Conservation (phyloP, 192 early-diverging fungal species). For the Borealophlyctis nickersoniae region DNA sequence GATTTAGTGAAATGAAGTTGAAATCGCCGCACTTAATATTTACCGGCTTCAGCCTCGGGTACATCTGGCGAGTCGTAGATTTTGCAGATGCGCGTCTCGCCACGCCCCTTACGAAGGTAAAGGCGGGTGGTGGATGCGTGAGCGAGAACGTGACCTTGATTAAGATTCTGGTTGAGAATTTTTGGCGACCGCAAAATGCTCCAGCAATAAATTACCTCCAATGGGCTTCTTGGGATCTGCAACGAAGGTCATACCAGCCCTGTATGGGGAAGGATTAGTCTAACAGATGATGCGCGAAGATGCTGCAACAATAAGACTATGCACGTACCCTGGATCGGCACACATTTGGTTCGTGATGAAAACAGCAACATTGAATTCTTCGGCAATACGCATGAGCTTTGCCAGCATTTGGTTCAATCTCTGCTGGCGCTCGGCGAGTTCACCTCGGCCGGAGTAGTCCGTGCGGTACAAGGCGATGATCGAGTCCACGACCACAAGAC, state of each 20-base stretch:
- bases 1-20: not conserved
- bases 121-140: constrained; percentile 73
- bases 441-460: constrained; percentile 81
- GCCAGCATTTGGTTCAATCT: constrained; percentile 74
- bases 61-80: constrained; percentile 83
- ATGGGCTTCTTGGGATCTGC: constrained; percentile 87
- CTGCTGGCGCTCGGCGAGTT: constrained; percentile 81
- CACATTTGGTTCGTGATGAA: constrained; percentile 71
- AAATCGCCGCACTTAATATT: constrained; percentile 6
- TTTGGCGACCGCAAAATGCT: not conserved
- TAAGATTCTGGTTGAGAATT: constrained; percentile 3
- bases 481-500: constrained; percentile 66
- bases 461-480: constrained; percentile 81
- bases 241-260: constrained; percentile 68
- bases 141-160: constrained; percentile 75
- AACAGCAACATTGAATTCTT: constrained; percentile 83
- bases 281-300: not conserved
- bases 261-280: constrained; percentile 53
- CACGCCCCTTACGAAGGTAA: constrained; percentile 77
- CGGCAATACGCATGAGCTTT: constrained; percentile 69
- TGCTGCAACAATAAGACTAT: not conserved
- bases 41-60: constrained; percentile 36
- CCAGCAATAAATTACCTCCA: too few species aligned
- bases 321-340: constrained; percentile 8
- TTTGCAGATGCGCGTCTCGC: constrained; percentile 75